Evolutionary conservation across 331 rosid genomes (phyloP).

Genomic region (Arachis monticola): DNA sequence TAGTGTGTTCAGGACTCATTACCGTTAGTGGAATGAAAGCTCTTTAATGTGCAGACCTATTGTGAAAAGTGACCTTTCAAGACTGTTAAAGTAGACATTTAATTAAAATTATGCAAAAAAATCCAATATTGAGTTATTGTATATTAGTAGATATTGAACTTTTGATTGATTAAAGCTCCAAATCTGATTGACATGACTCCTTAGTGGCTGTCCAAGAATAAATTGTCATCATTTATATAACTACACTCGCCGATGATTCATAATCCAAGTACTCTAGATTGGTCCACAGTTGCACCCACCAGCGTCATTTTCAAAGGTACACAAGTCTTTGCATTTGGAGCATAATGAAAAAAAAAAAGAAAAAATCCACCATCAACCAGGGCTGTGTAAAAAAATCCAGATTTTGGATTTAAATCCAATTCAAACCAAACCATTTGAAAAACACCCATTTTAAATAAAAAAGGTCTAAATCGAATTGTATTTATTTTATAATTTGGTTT

Average conservation of each 20-base stretch:
- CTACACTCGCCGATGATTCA: neutral
- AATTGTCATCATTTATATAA: neutral
- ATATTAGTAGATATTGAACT: neutral
- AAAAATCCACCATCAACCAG: too few species aligned
- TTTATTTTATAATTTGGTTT: too few species aligned
- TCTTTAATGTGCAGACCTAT: neutral
- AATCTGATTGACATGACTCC: neutral
- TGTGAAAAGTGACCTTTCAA: neutral
- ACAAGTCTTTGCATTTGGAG: neutral
- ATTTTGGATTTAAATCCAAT: too few species aligned
- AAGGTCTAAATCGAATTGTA: too few species aligned
- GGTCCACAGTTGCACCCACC: slow-evolving; percentile 1
- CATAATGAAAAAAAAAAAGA: too few species aligned
- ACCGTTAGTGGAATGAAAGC: neutral
- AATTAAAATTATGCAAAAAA: neutral
- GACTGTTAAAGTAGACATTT: neutral
- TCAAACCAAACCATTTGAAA: too few species aligned
- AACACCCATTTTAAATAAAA: too few species aligned
- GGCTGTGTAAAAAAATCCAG: too few species aligned
- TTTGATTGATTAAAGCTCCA: neutral
- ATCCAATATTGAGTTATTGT: neutral
- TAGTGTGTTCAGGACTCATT: too few species aligned
- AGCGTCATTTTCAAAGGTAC: slow-evolving; percentile 6
- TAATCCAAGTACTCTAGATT: neutral
- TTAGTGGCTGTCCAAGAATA: neutral